Conservation (phyloP, 441 rosid genomes). For the Brassica hybrid region DNA sequence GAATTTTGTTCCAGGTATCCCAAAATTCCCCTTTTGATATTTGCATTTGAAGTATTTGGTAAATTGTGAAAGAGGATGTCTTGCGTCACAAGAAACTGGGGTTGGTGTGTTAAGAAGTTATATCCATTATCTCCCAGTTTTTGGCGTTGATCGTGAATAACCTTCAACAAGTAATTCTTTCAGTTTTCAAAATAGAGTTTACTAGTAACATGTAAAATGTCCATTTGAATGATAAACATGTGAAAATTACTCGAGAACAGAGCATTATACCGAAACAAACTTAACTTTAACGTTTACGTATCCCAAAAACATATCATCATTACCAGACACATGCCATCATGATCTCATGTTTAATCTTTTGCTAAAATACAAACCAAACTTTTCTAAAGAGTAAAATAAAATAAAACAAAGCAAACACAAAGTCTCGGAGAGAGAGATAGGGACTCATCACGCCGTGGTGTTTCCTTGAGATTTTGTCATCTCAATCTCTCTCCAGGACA, state of each 20-base stretch:
- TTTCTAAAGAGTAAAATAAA: constrained; percentile 18
- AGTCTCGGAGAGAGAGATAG: constrained; percentile 29
- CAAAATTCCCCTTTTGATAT: neutral
- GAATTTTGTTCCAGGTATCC: neutral
- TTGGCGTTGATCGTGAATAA: neutral
- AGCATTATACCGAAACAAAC: constrained; percentile 1
- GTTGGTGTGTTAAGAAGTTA: neutral
- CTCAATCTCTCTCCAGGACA: constrained; percentile 37
- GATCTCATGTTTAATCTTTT: constrained; percentile 9
- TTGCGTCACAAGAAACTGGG: neutral
- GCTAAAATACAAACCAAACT: constrained; percentile 21
- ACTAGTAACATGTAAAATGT: neutral
- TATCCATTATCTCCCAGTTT: neutral
- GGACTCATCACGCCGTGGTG: constrained; percentile 25
- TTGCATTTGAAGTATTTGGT: neutral
- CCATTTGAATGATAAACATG: neutral
- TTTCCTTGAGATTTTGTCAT: constrained; percentile 8
- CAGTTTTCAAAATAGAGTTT: neutral
- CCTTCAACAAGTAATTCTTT: neutral
- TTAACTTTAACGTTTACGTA: neutral
- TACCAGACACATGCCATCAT: constrained; percentile 42
- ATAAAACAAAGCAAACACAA: constrained; percentile 22
- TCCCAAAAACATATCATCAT: constrained; percentile 17
- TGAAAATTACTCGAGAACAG: constrained; percentile 2
- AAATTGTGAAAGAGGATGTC: neutral